Conservation (phyloP, 2,329 filamentous ascomycete species). For the Neonectria magnoliae region DNA sequence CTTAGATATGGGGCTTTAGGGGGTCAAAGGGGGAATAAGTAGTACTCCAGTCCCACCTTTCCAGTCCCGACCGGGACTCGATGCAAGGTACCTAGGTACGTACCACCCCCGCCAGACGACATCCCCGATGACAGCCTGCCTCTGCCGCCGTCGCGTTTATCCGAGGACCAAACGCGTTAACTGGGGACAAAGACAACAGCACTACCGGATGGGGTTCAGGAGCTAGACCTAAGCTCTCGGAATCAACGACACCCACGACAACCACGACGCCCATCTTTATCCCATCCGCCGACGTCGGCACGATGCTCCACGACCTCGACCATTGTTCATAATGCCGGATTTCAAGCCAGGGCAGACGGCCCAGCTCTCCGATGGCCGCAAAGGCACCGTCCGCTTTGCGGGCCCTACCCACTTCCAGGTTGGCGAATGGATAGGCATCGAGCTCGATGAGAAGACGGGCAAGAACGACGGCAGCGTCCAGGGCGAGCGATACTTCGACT, state of each 20-base stretch:
- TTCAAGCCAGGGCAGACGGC: slow-evolving; percentile 77
- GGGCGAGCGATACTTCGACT: slow-evolving; percentile 89
- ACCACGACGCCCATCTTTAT: slow-evolving; percentile 6
- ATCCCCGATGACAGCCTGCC: neutral
- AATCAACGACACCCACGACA: slow-evolving; percentile 7
- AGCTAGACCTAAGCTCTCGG: slow-evolving; percentile 24
- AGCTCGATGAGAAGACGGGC: slow-evolving; percentile 81
- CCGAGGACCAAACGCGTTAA: slow-evolving; percentile 40
- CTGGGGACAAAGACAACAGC: slow-evolving; percentile 4
- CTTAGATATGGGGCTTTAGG: neutral
- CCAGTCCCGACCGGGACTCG: no score
- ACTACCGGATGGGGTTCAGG: slow-evolving; percentile 29
- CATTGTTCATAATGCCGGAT: slow-evolving; percentile 58
- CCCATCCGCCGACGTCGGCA: slow-evolving; percentile 34
- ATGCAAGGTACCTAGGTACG: slow-evolving; percentile 19
- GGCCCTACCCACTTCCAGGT: slow-evolving; percentile 82
- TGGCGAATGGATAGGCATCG: slow-evolving; percentile 90
- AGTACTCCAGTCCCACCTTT: neutral
- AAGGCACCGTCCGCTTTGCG: slow-evolving; percentile 81
- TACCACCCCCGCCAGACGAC: slow-evolving; percentile 8
- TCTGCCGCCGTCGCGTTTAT: slow-evolving; percentile 44
- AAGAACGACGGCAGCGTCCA: slow-evolving; percentile 96
- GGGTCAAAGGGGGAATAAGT: no score
- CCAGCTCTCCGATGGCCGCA: slow-evolving; percentile 80
- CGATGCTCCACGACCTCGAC: slow-evolving; percentile 46